These are phyloP conservation scores for Cutaneotrichosporon spelunceum DNA, from an alignment of 1,284 basidiomycete genomes.

Conservation along the genomic window DNA sequence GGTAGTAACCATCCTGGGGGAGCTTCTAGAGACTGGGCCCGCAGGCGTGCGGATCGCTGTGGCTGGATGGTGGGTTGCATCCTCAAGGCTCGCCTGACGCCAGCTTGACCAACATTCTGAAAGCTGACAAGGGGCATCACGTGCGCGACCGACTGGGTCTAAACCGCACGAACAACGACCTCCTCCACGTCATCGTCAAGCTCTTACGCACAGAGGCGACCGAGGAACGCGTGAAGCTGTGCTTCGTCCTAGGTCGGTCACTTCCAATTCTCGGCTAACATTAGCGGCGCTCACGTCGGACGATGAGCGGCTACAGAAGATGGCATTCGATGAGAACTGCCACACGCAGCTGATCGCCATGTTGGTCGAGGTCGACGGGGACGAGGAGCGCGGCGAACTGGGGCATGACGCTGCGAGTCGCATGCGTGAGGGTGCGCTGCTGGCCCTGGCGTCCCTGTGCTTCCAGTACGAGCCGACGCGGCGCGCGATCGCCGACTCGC, in stretches of 20 bases:
- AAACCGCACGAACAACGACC: conserved; percentile 18
- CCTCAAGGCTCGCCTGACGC: conserved; percentile 1
- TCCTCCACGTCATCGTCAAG: conserved; percentile 35
- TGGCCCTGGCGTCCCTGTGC: conserved; percentile 65
- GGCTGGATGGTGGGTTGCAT: conserved; percentile 38
- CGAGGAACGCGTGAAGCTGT: conserved; percentile 53
- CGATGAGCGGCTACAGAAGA: conserved; percentile 61
- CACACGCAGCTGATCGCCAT: conserved; percentile 30
- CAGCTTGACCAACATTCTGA: conserved; percentile 43
- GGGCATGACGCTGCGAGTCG: conserved; percentile 43
- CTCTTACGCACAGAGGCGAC: conserved; percentile 34
- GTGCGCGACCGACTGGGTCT: conserved; percentile 22
- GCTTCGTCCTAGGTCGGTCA: conserved; percentile 64
- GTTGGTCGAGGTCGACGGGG: conserved; percentile 49
- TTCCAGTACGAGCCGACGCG: conserved; percentile 69
- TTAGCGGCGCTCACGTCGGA: conserved; percentile 69
- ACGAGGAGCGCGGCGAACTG: conserved; percentile 59
- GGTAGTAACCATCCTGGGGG: conserved; percentile 27
- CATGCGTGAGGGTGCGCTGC: conserved; percentile 61
- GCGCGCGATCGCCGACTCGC: conserved; percentile 61
- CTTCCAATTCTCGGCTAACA: not conserved
- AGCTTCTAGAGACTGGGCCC: conserved; percentile 35
- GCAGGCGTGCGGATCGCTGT: conserved; percentile 43
- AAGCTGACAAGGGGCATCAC: conserved; percentile 34
- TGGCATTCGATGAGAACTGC: conserved; percentile 35